A percentile compares a stretch with the other conserved stretches of the same genome.
Evolutionary conservation across 805 yeast genomes (phyloP).

Genomic region (Kregervanrija fluxuum): DNA sequence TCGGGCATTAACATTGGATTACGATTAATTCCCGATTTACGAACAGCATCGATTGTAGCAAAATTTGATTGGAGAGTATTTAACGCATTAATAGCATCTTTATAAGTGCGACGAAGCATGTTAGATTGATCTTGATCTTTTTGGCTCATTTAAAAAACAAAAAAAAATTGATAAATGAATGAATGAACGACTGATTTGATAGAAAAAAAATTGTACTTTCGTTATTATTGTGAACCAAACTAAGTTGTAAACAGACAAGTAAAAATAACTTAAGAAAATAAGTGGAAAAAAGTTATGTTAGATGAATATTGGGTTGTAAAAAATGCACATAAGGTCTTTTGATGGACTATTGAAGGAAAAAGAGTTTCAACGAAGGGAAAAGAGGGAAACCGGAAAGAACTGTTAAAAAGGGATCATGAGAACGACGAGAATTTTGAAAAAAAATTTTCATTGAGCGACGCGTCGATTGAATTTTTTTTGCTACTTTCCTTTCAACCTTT

Average conservation of each 20-base stretch:
- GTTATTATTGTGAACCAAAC: slow-evolving; percentile 1
- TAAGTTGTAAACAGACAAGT: not conserved
- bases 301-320: too few relatives aligned
- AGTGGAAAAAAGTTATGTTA: too few relatives aligned
- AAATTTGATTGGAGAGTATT: slow-evolving; percentile 88
- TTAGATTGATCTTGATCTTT: not conserved
- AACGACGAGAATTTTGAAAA: too few relatives aligned
- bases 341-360: too few relatives aligned
- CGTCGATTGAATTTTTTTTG: too few relatives aligned
- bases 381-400: too few relatives aligned
- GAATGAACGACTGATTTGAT: not conserved
- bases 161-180: not conserved
- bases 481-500: too few relatives aligned
- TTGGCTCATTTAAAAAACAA: not conserved
- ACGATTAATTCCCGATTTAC: slow-evolving; percentile 56
- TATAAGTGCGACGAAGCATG: slow-evolving; percentile 27
- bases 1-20: slow-evolving; percentile 71
- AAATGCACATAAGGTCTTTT: too few relatives aligned
- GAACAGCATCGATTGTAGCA: slow-evolving; percentile 78
- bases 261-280: not conserved
- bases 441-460: too few relatives aligned
- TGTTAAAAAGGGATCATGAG: too few relatives aligned
- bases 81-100: slow-evolving; percentile 77
- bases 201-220: not conserved
- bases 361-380: too few relatives aligned